A percentile compares a stretch with the other conserved stretches of the same genome.
Evolutionary conservation across 495 filamentous ascomycete species (phyloP).

Genomic region (Penicillium fimorum): DNA sequence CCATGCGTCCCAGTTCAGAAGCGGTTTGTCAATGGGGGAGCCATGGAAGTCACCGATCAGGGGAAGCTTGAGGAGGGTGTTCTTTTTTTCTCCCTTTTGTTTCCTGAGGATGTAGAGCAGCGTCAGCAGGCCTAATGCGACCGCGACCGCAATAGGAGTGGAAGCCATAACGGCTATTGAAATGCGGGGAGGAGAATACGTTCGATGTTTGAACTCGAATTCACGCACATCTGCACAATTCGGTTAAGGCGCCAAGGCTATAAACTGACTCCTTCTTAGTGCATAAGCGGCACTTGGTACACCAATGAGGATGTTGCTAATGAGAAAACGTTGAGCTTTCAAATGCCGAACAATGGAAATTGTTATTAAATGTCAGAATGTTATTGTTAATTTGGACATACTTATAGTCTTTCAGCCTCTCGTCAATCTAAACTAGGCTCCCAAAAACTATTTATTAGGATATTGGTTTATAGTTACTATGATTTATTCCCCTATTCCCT

Average conservation of each 20-base stretch:
- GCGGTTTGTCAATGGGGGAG: conserved; percentile 27
- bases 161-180: neutral
- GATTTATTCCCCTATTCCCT: neutral
- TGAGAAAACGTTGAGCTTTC: neutral
- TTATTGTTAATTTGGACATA: neutral
- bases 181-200: neutral
- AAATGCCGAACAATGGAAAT: neutral
- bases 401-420: neutral
- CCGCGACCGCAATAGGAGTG: neutral
- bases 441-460: neutral
- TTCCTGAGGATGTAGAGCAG: neutral
- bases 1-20: conserved; percentile 31
- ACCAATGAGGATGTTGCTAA: neutral
- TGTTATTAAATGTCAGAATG: neutral
- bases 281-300: neutral
- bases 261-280: neutral
- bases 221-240: neutral
- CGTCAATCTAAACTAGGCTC: too few relatives aligned
- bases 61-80: conserved; percentile 26
- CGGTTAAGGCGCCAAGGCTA: neutral
- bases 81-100: neutral
- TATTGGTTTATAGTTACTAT: neutral
- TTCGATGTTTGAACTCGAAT: neutral
- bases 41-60: conserved; percentile 31
- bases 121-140: neutral